These are phyloP conservation scores for Saccharomycopsis microspora DNA, from an alignment of 805 yeast species.

Conservation along the genomic window DNA sequence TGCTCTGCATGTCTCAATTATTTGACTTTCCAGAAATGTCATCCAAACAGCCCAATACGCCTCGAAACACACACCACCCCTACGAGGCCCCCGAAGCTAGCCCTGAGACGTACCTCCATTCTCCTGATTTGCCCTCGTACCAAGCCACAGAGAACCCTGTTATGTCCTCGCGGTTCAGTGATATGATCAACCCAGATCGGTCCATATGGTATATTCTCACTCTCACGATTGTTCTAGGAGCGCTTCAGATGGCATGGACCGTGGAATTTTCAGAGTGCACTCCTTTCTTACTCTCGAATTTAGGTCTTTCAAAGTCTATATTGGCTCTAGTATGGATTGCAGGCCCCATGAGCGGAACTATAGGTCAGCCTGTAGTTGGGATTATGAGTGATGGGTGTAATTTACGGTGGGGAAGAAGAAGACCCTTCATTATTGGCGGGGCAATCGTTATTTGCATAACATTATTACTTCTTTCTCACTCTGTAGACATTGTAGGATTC, in stretches of 20 bases:
- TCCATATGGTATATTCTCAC: constrained; percentile 32
- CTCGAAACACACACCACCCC: not conserved
- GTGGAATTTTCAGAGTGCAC: constrained; percentile 56
- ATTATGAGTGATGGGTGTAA: constrained; percentile 41
- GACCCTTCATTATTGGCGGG: constrained; percentile 49
- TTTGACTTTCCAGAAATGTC: too few species aligned
- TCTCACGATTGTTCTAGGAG: constrained; percentile 40
- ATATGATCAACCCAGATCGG: constrained; percentile 31
- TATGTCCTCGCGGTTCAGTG: not conserved
- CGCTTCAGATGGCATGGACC: constrained; percentile 54
- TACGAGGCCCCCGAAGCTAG: not conserved
- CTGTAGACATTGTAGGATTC: constrained; percentile 28
- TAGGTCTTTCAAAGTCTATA: constrained; percentile 47
- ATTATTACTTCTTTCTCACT: constrained; percentile 33
- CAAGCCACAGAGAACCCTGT: not conserved
- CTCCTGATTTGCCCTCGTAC: not conserved
- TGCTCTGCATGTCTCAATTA: too few species aligned
- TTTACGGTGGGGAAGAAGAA: constrained; percentile 36
- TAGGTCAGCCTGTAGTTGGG: constrained; percentile 58
- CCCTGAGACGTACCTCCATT: not conserved
- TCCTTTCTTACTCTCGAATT: constrained; percentile 39
- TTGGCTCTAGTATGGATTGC: constrained; percentile 56
- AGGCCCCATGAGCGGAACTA: constrained; percentile 51
- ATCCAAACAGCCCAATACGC: not conserved
- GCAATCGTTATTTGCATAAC: constrained; percentile 35